phyloP scores from a whole-genome alignment of 2,329 filamentous ascomycete species.

The Cladosporium austrohemisphaericum region DNA sequence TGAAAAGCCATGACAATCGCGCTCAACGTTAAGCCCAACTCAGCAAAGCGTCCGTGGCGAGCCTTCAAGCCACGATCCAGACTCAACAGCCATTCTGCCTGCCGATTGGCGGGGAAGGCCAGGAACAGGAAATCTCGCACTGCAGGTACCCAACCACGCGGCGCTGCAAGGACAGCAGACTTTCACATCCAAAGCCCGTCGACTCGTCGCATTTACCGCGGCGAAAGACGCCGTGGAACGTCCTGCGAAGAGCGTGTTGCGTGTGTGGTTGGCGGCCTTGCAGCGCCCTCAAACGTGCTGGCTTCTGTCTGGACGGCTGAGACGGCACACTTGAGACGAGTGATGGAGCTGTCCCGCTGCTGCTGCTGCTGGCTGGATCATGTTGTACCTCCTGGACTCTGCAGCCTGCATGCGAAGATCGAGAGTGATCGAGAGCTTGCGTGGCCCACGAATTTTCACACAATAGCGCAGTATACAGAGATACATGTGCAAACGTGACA shows the following conservation, averaged over 20 bases:
- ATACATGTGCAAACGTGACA: neutral
- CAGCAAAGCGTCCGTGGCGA: constrained; percentile 10
- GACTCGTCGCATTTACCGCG: constrained; percentile 7
- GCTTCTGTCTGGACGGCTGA: neutral
- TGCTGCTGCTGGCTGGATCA: neutral
- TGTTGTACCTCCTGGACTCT: constrained; percentile 2
- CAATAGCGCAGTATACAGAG: neutral
- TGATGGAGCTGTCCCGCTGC: neutral
- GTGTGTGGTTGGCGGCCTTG: too few relatives aligned
- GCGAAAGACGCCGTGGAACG: neutral
- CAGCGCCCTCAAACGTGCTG: too few relatives aligned
- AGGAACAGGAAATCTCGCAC: constrained; percentile 13
- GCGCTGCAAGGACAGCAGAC: constrained; percentile 4
- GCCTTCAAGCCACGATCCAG: constrained; percentile 14
- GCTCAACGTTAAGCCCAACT: neutral
- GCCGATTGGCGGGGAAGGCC: constrained; percentile 13
- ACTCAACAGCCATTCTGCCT: neutral
- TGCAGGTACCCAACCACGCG: constrained; percentile 12
- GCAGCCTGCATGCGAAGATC: constrained; percentile 1
- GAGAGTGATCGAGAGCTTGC: constrained; percentile 6
- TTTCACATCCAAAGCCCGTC: neutral
- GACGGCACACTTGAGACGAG: constrained; percentile 7
- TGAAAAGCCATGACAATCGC: constrained; percentile 1
- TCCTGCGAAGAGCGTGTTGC: too few relatives aligned
- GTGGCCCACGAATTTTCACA: constrained; percentile 1